Evolutionary conservation across 169 alveolate species (phyloP), one percentile per base, ranked within the genome.

Genomic region (Cryptosporidium canis): DNA sequence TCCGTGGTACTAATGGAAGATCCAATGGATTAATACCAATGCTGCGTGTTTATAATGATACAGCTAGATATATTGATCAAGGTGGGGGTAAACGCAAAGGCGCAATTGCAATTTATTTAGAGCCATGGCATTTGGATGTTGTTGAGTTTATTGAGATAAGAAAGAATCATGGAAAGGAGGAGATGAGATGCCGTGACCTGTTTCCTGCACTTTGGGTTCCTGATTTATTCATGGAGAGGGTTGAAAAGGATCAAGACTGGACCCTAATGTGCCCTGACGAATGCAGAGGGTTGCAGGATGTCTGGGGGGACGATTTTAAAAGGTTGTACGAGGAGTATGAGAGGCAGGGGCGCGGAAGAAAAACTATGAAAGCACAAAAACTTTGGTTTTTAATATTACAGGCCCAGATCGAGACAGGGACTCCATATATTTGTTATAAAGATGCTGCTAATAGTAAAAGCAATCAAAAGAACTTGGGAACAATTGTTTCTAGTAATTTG

Each of bases 91-190:
- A 98, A 85, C 95, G 99, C 85, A 97, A 96, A 90, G 99, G 99
- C 35, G 95, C 99, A 12, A 95, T 98, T 83, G 99, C 99, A 64
- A 95, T 97, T 21, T 98, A 98, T 92, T 87, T 98, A 87, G 99
- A 98, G 92, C 99, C 99, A 44, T 98, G 99, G 99, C 99, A 98
- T 71, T 96, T 98, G 3, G 99, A 98, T 83, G 93, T 98, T 64
- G 94, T 96, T 66, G 99, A 97, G 84, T 97, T 97, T 92, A 91
- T 98, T 68, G 97, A 97, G 85, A 92, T 98, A 53, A 92, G 97
- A 48, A 98, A 97, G 93, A 98, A 98, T 91, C 98, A 96, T 91
- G 99, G 99, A 29, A 95, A 97, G 85, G 99, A 98, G 90, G 99
- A 98, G 92, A 93, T 94, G 83, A 92, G 99, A 47, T 99, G 99